Percentiles rank a stretch among this genome's conserved stretches.
These are phyloP conservation scores for Fusarium hostae DNA, from an alignment of 2,329 filamentous ascomycete genomes.

Conservation along the genomic window DNA sequence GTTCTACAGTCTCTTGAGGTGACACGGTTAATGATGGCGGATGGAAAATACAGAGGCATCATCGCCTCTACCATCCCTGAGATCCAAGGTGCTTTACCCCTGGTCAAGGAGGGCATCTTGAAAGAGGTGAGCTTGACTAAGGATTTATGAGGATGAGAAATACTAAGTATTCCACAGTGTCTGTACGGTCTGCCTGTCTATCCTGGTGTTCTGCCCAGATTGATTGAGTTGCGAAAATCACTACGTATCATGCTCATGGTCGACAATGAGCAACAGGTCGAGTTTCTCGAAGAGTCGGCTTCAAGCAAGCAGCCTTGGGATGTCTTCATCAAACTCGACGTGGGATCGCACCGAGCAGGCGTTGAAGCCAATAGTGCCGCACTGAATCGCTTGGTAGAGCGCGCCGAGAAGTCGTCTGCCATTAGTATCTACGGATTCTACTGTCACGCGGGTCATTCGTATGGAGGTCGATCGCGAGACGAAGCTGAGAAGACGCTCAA, in stretches of 20 bases:
- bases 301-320: constrained; percentile 44
- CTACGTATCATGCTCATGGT: constrained; percentile 52
- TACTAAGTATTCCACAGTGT: constrained; percentile 33
- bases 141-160: background rate
- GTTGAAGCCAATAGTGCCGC: constrained; percentile 42
- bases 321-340: constrained; percentile 53
- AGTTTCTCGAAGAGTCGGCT: constrained; percentile 42
- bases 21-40: constrained; percentile 55
- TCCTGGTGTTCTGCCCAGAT: constrained; percentile 46
- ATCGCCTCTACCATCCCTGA: constrained; percentile 55
- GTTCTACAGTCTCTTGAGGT: constrained; percentile 48
- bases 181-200: constrained; percentile 56
- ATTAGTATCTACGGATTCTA: constrained; percentile 52
- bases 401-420: constrained; percentile 43
- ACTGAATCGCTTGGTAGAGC: constrained; percentile 44
- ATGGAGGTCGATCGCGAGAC: constrained; percentile 45
- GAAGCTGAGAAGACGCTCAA: constrained; percentile 48
- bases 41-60: constrained; percentile 51
- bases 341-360: constrained; percentile 51
- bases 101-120: constrained; percentile 53
- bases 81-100: constrained; percentile 52
- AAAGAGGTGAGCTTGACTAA: constrained; percentile 48
- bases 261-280: constrained; percentile 50
- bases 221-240: constrained; percentile 45
- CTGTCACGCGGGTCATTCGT: constrained; percentile 53